Base-by-base conservation (phyloP, 2,329 filamentous ascomycete genomes). In the Ophiocordyceps camponoti-saundersi region DNA sequence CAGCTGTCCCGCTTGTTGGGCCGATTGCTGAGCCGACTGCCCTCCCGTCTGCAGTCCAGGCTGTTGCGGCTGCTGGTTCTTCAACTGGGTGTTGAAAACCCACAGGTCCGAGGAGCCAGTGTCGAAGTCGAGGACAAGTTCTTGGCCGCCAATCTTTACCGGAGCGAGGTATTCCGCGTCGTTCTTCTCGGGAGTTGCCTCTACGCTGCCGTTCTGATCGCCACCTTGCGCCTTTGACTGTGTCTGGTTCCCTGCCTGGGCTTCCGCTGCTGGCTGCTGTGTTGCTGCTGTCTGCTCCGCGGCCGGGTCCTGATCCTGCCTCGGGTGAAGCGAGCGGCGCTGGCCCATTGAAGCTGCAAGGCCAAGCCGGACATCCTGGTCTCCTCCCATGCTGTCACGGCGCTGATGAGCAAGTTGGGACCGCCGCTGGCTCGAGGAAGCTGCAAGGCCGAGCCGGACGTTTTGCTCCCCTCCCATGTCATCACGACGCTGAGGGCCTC, bases 101-200 rank as follows among this genome's bases (percentile, higher is more conserved):
- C 81, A 87, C 66, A 85, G 70, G 61, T 86, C 82, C 13, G 82
- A 75, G 2, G 81, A 85, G 48, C 82, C 82, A n/a, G 80, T 82
- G 61, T 87, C 82, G 57, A 87, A 84, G 59, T 85, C 77, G 58
- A 87, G 64, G 56, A 79, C 76, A 48, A 87, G 56, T 5, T 69
- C 72, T 63, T 86, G 82, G 6, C 78, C 79, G 49, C 82, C 82
- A 51, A 87, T 73, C n/a, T 59, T 71, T 46, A 86, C 77, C 0
- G 80, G 79, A 1, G 79, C 74, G 6, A 86, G 67, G 57, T 82
- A 87, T 54, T 83, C 75, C 42, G 74, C 70, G 55, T 82, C 80
- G 50, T 77, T 74, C 39, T 70, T 57, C 49, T 79, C 76, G 0
- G 82, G 82, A 6, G 68, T 76, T 40, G 79, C 77, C 18, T 68